Conservation (phyloP, 257 asterid genomes). For the Gentiana straminea region DNA sequence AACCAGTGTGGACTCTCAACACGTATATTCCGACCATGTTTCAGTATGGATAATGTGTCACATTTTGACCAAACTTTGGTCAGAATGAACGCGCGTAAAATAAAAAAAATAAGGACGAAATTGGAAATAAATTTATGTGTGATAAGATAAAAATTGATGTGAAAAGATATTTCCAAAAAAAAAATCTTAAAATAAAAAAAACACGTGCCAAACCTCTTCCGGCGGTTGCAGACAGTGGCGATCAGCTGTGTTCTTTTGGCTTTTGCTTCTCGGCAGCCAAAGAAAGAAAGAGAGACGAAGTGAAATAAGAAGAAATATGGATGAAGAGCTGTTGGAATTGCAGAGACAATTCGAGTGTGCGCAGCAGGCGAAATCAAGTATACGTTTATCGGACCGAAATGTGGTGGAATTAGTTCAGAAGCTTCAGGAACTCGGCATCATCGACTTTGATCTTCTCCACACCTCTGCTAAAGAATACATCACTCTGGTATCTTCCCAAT, state of each 20-base stretch:
- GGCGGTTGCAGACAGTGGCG: too few relatives aligned
- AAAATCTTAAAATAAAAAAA: too few relatives aligned
- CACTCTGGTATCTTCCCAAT: slow-evolving; percentile 44
- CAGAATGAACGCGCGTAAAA: too few relatives aligned
- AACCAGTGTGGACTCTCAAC: too few relatives aligned
- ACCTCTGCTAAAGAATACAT: slow-evolving; percentile 96
- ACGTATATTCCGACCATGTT: too few relatives aligned
- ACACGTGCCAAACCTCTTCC: too few relatives aligned
- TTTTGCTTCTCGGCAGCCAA: background rate
- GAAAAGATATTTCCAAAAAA: too few relatives aligned
- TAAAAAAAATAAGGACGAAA: too few relatives aligned
- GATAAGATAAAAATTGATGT: too few relatives aligned
- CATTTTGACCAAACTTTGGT: too few relatives aligned
- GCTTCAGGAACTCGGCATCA: slow-evolving; percentile 66
- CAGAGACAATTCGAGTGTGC: slow-evolving; percentile 93
- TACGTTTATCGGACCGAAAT: slow-evolving; percentile 86
- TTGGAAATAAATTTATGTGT: too few relatives aligned
- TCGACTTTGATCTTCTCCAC: slow-evolving; percentile 95
- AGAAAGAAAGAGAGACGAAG: slow-evolving; percentile 1
- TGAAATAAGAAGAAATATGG: slow-evolving; percentile 30
- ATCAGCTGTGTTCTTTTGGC: background rate
- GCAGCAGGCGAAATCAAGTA: slow-evolving; percentile 87
- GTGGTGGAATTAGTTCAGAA: slow-evolving; percentile 96
- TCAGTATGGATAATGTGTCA: too few relatives aligned
- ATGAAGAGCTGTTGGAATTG: slow-evolving; percentile 78